Percentiles rank a stretch among this genome's conserved stretches.
Conservation (phyloP, 306 rosid genomes). For the Castanea sativa region DNA sequence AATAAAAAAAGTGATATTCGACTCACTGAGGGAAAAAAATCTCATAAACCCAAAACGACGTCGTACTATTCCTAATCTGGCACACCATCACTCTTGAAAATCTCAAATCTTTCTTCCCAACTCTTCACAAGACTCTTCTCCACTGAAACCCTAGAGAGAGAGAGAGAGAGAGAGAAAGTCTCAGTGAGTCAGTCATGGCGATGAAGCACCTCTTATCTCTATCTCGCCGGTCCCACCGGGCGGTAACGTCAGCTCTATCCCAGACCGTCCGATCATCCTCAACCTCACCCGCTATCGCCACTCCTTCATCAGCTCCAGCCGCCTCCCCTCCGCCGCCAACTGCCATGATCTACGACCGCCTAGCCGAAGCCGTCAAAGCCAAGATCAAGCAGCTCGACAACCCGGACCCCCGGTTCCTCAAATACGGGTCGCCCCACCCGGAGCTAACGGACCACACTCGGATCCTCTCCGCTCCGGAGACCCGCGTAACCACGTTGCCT, state of each 20-base stretch:
- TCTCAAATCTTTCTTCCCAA: no score
- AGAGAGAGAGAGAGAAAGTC: background rate
- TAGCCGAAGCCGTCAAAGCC: constrained; percentile 67
- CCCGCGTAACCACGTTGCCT: constrained; percentile 74
- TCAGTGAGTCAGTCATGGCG: constrained; percentile 51
- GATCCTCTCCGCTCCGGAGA: constrained; percentile 83
- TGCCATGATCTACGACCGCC: constrained; percentile 89
- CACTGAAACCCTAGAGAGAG: constrained; percentile 53
- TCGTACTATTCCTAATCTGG: no score
- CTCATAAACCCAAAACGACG: no score
- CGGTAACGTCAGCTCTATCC: constrained; percentile 18
- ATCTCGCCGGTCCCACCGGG: constrained; percentile 55
- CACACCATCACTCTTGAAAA: no score
- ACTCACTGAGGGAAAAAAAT: no score
- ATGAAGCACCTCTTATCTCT: constrained; percentile 62
- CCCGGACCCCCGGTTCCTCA: constrained; percentile 87
- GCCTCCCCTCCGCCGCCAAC: constrained; percentile 73
- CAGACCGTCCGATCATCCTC: constrained; percentile 47
- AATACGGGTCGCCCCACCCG: constrained; percentile 83
- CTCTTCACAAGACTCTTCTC: background rate
- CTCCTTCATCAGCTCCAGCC: constrained; percentile 21
- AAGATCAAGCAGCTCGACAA: constrained; percentile 70
- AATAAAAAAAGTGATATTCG: no score
- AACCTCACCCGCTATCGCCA: constrained; percentile 42
- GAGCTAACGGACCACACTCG: constrained; percentile 53